Base-by-base conservation (phyloP, 83 land plant species). In the Larix sibirica region DNA sequence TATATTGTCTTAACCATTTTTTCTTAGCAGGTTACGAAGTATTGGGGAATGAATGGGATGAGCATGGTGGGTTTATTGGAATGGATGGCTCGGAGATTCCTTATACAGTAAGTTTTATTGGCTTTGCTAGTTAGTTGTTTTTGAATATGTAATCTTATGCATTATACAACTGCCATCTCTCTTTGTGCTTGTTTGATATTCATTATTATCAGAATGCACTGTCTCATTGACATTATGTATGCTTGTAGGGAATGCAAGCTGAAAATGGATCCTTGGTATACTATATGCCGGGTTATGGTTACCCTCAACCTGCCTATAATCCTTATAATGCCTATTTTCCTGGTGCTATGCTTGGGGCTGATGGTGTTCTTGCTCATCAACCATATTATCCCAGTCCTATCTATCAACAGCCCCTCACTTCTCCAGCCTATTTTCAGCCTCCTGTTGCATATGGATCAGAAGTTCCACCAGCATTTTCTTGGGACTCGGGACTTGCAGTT, bases 261-360 rank as follows among this genome's bases (percentile, higher is more conserved):
- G 91, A 89, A 65, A 85, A 86, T 90, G 91, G 91, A 65, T 85
- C 85, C 6, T 42, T 90, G 10, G 10, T 85, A 2, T 87, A 81
- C 76, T 84, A 79, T 54, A 38, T 83, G 79, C 87, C 87, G 1
- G 85, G 87, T n/a, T 77, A 82, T 79, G 54, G 77, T n/a, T 73
- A 73, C 77, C 20, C 54, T 7, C 85, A 85, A 71, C 76, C 85
- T 24, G 91, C 80, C 0, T 85, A 85, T 80, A 56, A 28, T 62
- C 77, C 88, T 7, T 89, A 82, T 21, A 79, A 76, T 56, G 82
- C 88, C 38, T 86, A 62, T 33, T 0, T 85, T 6, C 87, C 89
- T 33, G 85, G 84, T 66, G 33, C 87, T 65, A 59, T 83, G 17
- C 1, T 80, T 81, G 89, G 89, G 42, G 79, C 68, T 70, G 91